Conservation (phyloP, 805 yeast genomes). For the Candida maltosa region DNA sequence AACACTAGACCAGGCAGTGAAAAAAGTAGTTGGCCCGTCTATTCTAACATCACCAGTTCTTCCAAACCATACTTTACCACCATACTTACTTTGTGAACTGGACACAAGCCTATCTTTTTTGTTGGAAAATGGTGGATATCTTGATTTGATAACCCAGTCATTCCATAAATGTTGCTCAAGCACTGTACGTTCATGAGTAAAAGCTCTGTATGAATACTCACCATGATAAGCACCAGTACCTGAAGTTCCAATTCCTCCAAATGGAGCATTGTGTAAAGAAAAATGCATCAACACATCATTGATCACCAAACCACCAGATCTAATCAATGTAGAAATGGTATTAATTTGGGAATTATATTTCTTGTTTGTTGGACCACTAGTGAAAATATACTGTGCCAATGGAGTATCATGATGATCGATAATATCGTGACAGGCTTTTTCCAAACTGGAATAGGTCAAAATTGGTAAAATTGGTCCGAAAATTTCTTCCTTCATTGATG, state of each 20-base stretch:
- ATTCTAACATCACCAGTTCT: constrained; percentile 33
- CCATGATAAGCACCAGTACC: constrained; percentile 89
- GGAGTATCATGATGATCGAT: constrained; percentile 64
- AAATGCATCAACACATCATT: constrained; percentile 76
- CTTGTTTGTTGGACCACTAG: constrained; percentile 40
- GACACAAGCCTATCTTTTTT: constrained; percentile 30
- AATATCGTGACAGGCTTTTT: constrained; percentile 42
- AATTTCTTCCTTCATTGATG: constrained; percentile 70
- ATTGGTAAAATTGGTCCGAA: constrained; percentile 88
- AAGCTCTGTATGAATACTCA: constrained; percentile 44
- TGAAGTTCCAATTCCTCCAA: constrained; percentile 87
- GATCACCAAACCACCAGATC: constrained; percentile 70
- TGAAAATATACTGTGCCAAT: constrained; percentile 73
- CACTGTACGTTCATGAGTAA: constrained; percentile 71
- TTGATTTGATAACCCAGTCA: constrained; percentile 53
- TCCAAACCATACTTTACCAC: constrained; percentile 36
- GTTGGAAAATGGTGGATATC: constrained; percentile 62
- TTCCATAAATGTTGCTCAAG: constrained; percentile 63
- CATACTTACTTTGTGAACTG: constrained; percentile 24
- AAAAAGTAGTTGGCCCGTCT: constrained; percentile 30
- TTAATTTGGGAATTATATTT: constrained; percentile 43
- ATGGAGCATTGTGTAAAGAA: constrained; percentile 67
- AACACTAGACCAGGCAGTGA: constrained; percentile 27
- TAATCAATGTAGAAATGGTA: constrained; percentile 45
- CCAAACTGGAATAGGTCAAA: constrained; percentile 47